These are phyloP conservation scores for Tagetes patula DNA, from an alignment of 129 eudicot genomes.

Conservation along the genomic window DNA sequence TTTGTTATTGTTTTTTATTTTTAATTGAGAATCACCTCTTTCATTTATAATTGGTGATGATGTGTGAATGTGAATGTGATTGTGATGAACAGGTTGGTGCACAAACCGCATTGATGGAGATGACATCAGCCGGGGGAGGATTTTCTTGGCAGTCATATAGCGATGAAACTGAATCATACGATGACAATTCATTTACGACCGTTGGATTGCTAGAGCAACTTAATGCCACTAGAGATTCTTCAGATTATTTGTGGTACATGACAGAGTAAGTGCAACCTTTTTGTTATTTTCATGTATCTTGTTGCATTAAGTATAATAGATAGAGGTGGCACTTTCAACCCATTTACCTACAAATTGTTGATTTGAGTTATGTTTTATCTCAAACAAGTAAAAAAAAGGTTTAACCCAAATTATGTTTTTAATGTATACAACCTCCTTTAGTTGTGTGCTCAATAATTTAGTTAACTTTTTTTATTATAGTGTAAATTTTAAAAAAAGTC, in stretches of 20 bases:
- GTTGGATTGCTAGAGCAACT: constrained; percentile 75
- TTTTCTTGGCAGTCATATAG: constrained; percentile 75
- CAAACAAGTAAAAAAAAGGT: not conserved
- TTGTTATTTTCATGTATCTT: not conserved
- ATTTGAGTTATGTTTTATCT: not conserved
- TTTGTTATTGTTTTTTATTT: not conserved
- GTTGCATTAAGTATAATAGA: not conserved
- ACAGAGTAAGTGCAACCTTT: constrained; percentile 64
- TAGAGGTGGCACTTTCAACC: not conserved
- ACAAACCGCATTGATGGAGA: constrained; percentile 43
- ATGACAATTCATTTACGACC: constrained; percentile 44
- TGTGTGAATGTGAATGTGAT: constrained; percentile 11
- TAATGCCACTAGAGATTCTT: constrained; percentile 72
- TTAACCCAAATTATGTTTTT: not conserved
- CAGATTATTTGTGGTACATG: constrained; percentile 94
- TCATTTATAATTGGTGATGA: constrained; percentile 17
- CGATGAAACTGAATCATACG: constrained; percentile 70
- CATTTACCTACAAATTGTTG: not conserved
- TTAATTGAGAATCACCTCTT: not conserved
- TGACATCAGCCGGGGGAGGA: constrained; percentile 52
- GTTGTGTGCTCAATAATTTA: not conserved
- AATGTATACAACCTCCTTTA: not conserved
- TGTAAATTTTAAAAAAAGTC: too few species aligned
- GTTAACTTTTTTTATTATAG: not conserved
- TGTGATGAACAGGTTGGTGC: constrained; percentile 52